Conservation (phyloP, 1,139 yeast species). For the Zygotorulaspora mrakii region DNA sequence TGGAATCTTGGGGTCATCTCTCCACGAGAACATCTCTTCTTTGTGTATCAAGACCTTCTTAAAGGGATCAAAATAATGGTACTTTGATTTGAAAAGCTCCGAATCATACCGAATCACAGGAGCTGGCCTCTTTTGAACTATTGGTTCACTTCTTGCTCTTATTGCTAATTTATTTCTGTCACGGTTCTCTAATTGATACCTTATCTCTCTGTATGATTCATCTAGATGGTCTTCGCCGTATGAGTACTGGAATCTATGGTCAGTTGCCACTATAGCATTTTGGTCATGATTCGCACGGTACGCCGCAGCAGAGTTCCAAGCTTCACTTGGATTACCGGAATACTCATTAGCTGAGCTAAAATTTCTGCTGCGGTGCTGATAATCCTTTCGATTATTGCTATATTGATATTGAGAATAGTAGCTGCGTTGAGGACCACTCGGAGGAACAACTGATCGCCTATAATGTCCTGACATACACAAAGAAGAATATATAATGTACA, state of each 20-base stretch:
- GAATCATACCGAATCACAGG: slow-evolving; percentile 25
- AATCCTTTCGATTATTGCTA: slow-evolving; percentile 4
- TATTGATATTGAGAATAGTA: slow-evolving; percentile 9
- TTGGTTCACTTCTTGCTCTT: not conserved
- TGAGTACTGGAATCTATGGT: not conserved
- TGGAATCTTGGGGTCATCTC: slow-evolving; percentile 32
- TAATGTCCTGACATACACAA: slow-evolving; percentile 17
- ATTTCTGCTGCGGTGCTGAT: not conserved
- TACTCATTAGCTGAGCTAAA: slow-evolving; percentile 1
- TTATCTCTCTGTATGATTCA: slow-evolving; percentile 1
- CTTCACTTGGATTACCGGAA: slow-evolving; percentile 1
- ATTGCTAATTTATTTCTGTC: not conserved
- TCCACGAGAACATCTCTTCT: slow-evolving; percentile 30
- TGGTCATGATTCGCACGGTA: not conserved
- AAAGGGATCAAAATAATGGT: slow-evolving; percentile 33
- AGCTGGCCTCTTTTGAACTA: slow-evolving; percentile 18
- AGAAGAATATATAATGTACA: not conserved
- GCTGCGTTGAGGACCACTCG: slow-evolving; percentile 15
- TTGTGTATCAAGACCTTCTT: slow-evolving; percentile 22
- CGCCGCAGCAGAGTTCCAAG: not conserved
- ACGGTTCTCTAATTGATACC: slow-evolving; percentile 3
- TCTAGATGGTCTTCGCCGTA: not conserved
- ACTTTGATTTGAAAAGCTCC: slow-evolving; percentile 25
- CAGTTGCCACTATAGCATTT: not conserved
- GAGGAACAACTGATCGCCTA: slow-evolving; percentile 18